Evolutionary conservation across 1,284 basidiomycete species (phyloP).

Genomic region (Xerocomus nothofagi): DNA sequence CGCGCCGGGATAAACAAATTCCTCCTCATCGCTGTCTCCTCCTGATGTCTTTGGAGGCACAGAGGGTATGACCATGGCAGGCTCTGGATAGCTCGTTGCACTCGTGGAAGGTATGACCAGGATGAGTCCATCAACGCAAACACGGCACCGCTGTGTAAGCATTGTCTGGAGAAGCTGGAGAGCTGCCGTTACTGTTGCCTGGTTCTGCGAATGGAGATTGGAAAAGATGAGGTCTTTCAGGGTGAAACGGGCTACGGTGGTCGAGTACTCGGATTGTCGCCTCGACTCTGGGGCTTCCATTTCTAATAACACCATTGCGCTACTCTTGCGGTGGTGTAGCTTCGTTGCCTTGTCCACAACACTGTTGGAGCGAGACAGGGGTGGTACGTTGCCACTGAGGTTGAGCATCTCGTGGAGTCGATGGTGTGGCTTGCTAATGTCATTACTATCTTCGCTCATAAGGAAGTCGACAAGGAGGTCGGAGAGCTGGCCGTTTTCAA

Average conservation of each 20-base stretch:
- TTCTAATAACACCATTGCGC: conserved; percentile 81
- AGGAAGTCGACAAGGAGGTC: conserved; percentile 78
- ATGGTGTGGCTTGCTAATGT: conserved; percentile 44
- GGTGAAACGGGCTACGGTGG: conserved; percentile 83
- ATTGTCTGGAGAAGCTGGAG: conserved; percentile 80
- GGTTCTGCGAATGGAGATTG: conserved; percentile 69
- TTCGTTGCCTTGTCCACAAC: conserved; percentile 44
- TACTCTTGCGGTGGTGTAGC: conserved; percentile 68
- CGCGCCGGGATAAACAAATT: conserved; percentile 63
- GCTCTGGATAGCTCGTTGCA: conserved; percentile 76
- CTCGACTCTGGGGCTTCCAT: conserved; percentile 75
- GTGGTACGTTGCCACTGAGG: conserved; percentile 41
- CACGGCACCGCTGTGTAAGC: conserved; percentile 65
- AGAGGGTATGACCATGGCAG: conserved; percentile 39
- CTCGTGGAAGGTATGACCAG: conserved; percentile 64
- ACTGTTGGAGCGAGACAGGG: conserved; percentile 35
- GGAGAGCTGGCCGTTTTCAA: conserved; percentile 69
- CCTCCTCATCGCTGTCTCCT: conserved; percentile 62
- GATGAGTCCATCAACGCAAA: conserved; percentile 68
- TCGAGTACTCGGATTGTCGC: conserved; percentile 77
- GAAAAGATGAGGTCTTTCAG: conserved; percentile 84
- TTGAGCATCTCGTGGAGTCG: conserved; percentile 50
- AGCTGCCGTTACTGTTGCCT: conserved; percentile 69
- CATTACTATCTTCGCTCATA: conserved; percentile 79
- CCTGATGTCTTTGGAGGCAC: conserved; percentile 13